These are phyloP conservation scores for Colletotrichum melonis DNA, from an alignment of 2,329 filamentous ascomycete species.

Conservation along the genomic window DNA sequence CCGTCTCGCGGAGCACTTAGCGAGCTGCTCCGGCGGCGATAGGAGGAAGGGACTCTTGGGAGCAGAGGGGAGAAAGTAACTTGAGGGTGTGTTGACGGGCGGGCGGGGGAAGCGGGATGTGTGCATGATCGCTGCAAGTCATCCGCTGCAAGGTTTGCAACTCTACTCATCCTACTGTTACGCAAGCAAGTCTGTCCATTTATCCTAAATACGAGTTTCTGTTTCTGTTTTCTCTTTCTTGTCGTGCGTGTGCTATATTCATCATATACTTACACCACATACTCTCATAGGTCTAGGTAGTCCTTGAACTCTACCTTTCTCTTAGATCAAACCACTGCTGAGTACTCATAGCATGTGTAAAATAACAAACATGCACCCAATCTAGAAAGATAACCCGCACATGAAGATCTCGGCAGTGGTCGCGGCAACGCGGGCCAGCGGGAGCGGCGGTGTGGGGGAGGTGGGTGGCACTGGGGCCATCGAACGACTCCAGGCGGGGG, in stretches of 20 bases:
- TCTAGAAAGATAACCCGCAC: neutral
- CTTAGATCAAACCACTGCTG: neutral
- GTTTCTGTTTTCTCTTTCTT: neutral
- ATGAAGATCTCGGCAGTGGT: neutral
- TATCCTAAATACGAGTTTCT: neutral
- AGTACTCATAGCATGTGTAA: neutral
- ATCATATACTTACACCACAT: neutral
- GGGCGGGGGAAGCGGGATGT: neutral
- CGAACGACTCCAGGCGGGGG: conserved; percentile 1
- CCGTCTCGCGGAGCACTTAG: neutral
- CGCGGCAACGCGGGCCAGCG: conserved; percentile 5
- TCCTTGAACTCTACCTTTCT: neutral
- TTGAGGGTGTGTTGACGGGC: neutral
- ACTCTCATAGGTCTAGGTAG: neutral
- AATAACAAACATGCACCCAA: neutral
- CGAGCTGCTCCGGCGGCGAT: neutral
- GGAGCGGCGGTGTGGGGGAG: neutral
- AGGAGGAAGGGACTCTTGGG: neutral
- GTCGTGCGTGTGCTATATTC: neutral
- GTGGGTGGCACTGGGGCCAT: neutral
- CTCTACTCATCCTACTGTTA: neutral
- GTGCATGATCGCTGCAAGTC: conserved; percentile 1
- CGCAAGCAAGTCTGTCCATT: neutral
- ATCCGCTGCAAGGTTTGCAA: neutral
- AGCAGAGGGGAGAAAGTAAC: neutral